Evolutionary conservation across 2,329 filamentous ascomycete species (phyloP), one percentile per base, ranked within the genome.

Genomic region (Mycogone perniciosa): DNA sequence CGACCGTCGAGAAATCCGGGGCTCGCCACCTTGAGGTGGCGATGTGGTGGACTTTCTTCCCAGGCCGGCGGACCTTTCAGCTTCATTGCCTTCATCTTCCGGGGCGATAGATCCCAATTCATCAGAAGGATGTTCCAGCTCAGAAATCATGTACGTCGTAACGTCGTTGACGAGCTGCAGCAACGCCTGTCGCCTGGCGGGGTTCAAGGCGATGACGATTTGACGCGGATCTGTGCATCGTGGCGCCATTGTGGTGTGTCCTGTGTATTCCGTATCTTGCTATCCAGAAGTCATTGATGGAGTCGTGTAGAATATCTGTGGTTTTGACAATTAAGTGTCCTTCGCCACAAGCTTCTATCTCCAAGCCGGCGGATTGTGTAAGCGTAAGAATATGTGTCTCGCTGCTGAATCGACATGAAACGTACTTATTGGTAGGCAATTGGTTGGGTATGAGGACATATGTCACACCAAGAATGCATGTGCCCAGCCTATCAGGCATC

Each of bases 211-310:
- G 48, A 82, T 73, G 64, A 78, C 71, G 48, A 81, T 64, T 57
- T 79, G 77, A 52, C 76, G 74, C 44, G 78, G 78, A 55, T 81
- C 78, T 34, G 70, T 72, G 50, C 73, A 77, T 46, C 77, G 68
- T 47, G 78, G 78, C 51, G 78, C 76, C 78, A 81, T 80, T 50
- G 10, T 61, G 45, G 44, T 30, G 37, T 13, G n/a, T 6, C 9
- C 7, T 7, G 27, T 13, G 29, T n/a, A 10, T 27, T 31, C 10
- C 2, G 44, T 11, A 38, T 20, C 20, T 20, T 20, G 20, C 20
- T 20, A 20, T 20, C 20, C 20, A 20, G 20, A 20, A 20, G 20
- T 20, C 20, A 20, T 20, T 20, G 20, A 20, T 20, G 3, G 20
- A 20, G 20, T 20, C 20, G 20, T 20, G 20, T 20, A 20, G 20